Evolutionary conservation across 2,329 filamentous ascomycete species (phyloP), one percentile per base, ranked within the genome.

Genomic region (Helotiales sp.): DNA sequence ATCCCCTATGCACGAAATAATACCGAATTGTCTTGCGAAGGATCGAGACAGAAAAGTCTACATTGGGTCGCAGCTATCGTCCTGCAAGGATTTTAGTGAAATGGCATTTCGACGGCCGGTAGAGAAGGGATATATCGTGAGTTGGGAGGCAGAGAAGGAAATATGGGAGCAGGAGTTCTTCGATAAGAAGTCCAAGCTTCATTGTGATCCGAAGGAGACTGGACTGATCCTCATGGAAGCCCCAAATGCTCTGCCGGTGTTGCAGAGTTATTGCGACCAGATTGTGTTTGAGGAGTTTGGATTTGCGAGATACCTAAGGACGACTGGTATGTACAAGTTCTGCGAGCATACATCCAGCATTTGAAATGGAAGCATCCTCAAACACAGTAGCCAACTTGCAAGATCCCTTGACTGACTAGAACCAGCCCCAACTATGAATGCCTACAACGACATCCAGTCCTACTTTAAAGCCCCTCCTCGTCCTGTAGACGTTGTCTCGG

Each of bases 251-350:
- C 85, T 97, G 64, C 89, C 91, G 0, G 88, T 89, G 13, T 81
- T 99, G 70, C 93, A 97, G 79, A 87, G 90, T 45, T 96, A 97
- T 77, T 93, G 93, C 73, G 96, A 99, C 76, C 95, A 99, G 82
- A 93, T 99, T 76, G 88, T 98, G 1, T 98, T 99, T 82, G 96
- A 99, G 77, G 94, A 98, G 77, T 99, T 96, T 81, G 93, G 93
- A 2, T 99, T 99, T 79, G 87, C 90, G 11, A 91, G 91, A 72
- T 97, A 97, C 80, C 91, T 91, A 71, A 88, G 96, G 68, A 89
- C 87, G 65, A 82, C 92, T 70, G 92, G 92, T 87, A 78, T 67
- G 82, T 73, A 32, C 24, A 67, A 61, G 30, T 43, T 11, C 15
- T 62, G 15, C 26, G n/a, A 2, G 28, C 13, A 8, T 24, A 15